Conservation (phyloP, 495 filamentous ascomycete genomes). For the Daldinia loculata region DNA sequence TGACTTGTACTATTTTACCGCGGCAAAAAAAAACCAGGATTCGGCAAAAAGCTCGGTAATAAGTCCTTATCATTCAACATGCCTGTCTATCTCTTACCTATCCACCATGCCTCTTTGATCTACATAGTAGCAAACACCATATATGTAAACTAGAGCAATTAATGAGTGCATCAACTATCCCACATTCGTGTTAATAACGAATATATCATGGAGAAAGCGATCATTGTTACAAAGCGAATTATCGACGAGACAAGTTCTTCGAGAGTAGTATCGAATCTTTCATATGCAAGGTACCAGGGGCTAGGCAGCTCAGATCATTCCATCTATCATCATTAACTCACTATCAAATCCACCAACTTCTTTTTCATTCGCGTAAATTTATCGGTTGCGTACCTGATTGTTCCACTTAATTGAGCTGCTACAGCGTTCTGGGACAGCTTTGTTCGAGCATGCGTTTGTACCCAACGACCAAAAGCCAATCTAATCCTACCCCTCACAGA, state of each 20-base stretch:
- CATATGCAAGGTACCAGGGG: constrained; percentile 1
- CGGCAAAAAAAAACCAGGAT: constrained; percentile 27
- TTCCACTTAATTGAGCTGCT: neutral
- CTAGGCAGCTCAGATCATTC: neutral
- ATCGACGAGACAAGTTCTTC: neutral
- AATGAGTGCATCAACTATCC: too few species aligned
- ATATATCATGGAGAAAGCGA: too few species aligned
- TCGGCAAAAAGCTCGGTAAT: constrained; percentile 37
- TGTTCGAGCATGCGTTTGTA: neutral
- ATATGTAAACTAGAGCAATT: too few species aligned
- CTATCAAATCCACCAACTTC: neutral
- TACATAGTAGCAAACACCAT: too few species aligned
- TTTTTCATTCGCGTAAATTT: neutral
- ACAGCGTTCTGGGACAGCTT: neutral
- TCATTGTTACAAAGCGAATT: neutral
- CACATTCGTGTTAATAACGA: too few species aligned
- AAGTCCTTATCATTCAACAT: neutral
- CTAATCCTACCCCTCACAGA: too few species aligned
- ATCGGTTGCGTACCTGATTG: neutral
- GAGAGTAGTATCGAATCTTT: neutral
- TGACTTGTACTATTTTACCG: constrained; percentile 15
- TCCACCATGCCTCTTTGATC: too few species aligned
- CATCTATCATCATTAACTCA: neutral
- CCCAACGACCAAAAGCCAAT: neutral
- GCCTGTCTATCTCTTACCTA: too few species aligned